Base-by-base conservation (phyloP, 2,329 filamentous ascomycete genomes). In the Stagonosporopsis tanaceti region DNA sequence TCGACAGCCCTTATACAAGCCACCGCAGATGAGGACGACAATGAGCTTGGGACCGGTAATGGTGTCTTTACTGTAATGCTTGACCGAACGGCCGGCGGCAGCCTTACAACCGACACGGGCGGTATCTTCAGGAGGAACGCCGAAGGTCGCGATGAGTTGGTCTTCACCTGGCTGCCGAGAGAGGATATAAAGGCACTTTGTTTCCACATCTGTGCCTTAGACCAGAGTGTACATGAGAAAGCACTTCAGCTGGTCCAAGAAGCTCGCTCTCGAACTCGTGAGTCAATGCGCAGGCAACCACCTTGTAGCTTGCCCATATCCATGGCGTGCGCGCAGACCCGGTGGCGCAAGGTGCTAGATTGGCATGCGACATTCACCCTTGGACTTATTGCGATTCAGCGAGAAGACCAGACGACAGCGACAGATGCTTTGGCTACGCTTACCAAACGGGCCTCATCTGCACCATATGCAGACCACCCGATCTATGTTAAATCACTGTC, bases 351-450 rank as follows among this genome's bases (percentile, higher is more conserved):
- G 53, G 82, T 87, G 50, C 80, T 92, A 7, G 85, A 87, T 57
- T 88, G 86, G 71, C 89, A 92, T 61, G 81, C 92, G 34, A 84
- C 89, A 47, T 82, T 92, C n/a, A 82, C 93, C 17, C 85, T 89
- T 25, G 87, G 88, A 3, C 84, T 95, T 47, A 82, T 90, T 53
- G 83, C 87, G 1, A 90, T 89, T 42, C 88, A 87, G 39, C 85
- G 88, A 47, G 90, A 88, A 39, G 86, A 92, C 59, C 93, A 89
- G 87, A 77, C 82, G 11, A 81, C 82, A 40, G 69, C 64, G 15
- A 56, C 68, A 30, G 55, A 68, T 47, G 61, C 67, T 14, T 28
- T 72, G 11, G 39, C 28, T 0, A 63, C 66, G 35, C 64, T 75
- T 17, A 64, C 53, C 25, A 60, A 68, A 17, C 61, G 59, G 2